phyloP scores from a whole-genome alignment of 768 basidiomycete genomes.

The Cystobasidium tubakii region DNA sequence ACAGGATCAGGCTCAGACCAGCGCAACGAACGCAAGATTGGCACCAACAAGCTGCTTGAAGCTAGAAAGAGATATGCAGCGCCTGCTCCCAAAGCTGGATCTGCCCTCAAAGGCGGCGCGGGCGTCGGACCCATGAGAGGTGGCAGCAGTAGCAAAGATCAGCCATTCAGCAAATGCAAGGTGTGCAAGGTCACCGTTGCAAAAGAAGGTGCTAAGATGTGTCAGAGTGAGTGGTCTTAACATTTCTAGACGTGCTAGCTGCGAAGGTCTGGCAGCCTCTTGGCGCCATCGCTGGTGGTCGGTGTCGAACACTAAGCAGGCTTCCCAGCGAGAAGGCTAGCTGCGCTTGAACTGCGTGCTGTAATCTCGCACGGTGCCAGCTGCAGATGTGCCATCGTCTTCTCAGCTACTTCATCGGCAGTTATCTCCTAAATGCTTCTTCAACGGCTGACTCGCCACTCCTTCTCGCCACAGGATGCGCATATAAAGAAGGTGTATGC shows the following conservation, averaged over 20 bases:
- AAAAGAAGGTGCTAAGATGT: conserved; percentile 23
- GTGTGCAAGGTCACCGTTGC: conserved; percentile 37
- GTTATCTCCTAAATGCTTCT: no score
- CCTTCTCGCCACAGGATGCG: conserved; percentile 15
- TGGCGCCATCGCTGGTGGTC: neutral
- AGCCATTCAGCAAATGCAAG: conserved; percentile 31
- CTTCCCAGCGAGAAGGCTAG: no score
- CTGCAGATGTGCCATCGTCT: no score
- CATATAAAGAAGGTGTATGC: conserved; percentile 33
- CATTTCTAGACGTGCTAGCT: neutral
- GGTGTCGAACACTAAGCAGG: no score
- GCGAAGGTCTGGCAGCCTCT: neutral
- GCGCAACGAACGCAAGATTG: conserved; percentile 36
- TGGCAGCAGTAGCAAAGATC: neutral
- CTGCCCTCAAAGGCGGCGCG: neutral
- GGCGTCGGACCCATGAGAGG: conserved; percentile 27
- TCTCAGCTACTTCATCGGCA: no score
- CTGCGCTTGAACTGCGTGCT: no score
- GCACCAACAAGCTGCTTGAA: conserved; percentile 33
- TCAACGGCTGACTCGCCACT: neutral
- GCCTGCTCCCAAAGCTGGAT: conserved; percentile 20
- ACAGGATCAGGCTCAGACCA: conserved; percentile 30
- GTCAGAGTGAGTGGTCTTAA: conserved; percentile 1
- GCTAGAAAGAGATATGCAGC: conserved; percentile 29
- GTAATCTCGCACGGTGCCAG: no score